phyloP scores from a whole-genome alignment of 441 rosid species.

The Manihot esculenta region DNA sequence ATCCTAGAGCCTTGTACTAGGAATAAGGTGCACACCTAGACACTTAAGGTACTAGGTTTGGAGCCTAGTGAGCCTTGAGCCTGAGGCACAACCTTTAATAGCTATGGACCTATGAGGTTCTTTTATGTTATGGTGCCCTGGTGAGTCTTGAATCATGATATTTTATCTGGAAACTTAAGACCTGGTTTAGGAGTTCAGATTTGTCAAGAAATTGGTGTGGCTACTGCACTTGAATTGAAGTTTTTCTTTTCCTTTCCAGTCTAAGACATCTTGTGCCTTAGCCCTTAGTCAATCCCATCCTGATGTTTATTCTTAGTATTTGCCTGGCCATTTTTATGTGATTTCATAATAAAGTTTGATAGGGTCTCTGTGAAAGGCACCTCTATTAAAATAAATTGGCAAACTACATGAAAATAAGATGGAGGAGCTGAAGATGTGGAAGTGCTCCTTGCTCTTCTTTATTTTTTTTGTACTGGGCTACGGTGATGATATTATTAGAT shows the following conservation, averaged over 20 bases:
- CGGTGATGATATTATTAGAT: not conserved
- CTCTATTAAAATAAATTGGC: not conserved
- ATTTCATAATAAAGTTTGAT: not conserved
- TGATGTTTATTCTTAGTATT: not conserved
- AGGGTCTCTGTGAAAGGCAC: not conserved
- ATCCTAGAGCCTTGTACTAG: too few species aligned
- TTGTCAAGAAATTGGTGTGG: not conserved
- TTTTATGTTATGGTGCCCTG: not conserved
- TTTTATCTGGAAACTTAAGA: not conserved
- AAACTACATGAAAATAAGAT: not conserved
- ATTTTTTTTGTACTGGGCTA: not conserved
- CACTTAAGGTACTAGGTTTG: too few species aligned
- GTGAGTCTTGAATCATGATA: not conserved
- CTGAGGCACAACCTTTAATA: too few species aligned
- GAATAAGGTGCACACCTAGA: too few species aligned
- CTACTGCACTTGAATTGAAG: not conserved
- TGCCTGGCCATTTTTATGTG: not conserved
- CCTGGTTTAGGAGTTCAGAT: not conserved
- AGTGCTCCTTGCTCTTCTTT: conserved; percentile 3
- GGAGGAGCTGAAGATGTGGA: not conserved
- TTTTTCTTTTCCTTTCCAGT: conserved; percentile 1
- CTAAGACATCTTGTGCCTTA: not conserved
- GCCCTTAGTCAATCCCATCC: not conserved
- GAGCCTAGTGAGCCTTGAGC: too few species aligned
- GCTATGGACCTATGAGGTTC: not conserved